Conservation (phyloP, 2,329 filamentous ascomycete species). For the Colletotrichum phormii region DNA sequence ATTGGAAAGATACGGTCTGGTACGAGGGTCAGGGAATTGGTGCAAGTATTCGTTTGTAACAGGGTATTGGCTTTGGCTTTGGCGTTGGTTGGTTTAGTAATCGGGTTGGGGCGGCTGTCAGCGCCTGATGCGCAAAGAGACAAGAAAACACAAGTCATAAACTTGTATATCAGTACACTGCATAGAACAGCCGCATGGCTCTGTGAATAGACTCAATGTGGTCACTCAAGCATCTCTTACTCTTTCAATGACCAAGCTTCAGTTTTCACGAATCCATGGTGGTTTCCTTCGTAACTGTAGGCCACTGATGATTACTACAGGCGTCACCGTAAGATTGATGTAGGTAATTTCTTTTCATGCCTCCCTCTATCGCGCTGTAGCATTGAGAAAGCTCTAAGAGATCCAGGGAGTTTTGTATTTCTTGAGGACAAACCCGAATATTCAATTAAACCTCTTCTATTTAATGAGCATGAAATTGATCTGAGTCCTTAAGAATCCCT, state of each 20-base stretch:
- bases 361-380: neutral
- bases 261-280: too few species aligned
- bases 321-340: neutral
- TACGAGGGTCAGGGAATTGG: constrained; percentile 78
- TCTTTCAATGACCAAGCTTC: neutral
- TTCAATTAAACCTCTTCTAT: too few species aligned
- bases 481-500: too few species aligned
- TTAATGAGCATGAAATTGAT: too few species aligned
- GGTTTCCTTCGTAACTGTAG: too few species aligned
- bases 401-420: neutral
- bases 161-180: neutral
- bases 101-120: neutral
- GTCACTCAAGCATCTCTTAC: neutral
- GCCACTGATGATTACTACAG: neutral
- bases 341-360: neutral
- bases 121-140: neutral
- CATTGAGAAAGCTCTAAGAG: neutral
- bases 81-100: constrained; percentile 6
- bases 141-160: neutral
- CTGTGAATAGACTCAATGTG: neutral
- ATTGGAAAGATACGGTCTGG: constrained; percentile 79
- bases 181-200: neutral
- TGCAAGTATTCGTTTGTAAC: constrained; percentile 68
- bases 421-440: neutral
- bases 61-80: constrained; percentile 33